Conservation (phyloP, 148 eudicot genomes). For the Spergularia bocconei region DNA sequence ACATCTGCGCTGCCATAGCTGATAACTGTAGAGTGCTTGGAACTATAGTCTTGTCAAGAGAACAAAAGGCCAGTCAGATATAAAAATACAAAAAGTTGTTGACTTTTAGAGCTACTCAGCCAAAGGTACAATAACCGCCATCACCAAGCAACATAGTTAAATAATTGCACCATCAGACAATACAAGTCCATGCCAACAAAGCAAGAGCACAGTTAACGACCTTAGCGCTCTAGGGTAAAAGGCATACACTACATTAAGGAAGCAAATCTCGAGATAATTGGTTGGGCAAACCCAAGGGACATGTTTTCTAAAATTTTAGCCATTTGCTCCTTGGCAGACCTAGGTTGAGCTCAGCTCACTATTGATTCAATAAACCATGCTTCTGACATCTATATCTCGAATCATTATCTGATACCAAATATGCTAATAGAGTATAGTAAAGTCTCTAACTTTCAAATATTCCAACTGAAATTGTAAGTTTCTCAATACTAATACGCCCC, state of each 20-base stretch:
- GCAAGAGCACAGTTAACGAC: too few species aligned
- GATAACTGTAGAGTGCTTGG: slow-evolving; percentile 78
- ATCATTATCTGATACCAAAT: neutral
- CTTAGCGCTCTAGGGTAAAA: neutral
- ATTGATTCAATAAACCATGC: neutral
- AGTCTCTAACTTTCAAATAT: too few species aligned
- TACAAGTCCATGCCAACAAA: neutral
- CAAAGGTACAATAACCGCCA: neutral
- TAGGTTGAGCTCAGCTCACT: neutral
- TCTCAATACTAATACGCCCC: too few species aligned
- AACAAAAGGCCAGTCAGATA: neutral
- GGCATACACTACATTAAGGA: neutral
- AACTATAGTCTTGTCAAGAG: slow-evolving; percentile 59
- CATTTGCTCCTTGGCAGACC: neutral
- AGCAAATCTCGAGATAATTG: neutral
- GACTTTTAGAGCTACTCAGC: neutral
- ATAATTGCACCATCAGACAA: neutral
- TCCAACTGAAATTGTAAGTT: too few species aligned
- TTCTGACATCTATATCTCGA: neutral
- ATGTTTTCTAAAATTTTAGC: neutral
- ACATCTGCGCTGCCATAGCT: slow-evolving; percentile 87
- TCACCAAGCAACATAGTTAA: neutral
- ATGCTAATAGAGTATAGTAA: neutral
- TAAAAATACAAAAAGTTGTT: neutral
- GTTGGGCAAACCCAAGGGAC: neutral